A percentile compares a stretch with the other conserved stretches of the same genome.
Evolutionary conservation across 345 rosid genomes (phyloP).

Genomic region (Cardiospermum halicacabum): DNA sequence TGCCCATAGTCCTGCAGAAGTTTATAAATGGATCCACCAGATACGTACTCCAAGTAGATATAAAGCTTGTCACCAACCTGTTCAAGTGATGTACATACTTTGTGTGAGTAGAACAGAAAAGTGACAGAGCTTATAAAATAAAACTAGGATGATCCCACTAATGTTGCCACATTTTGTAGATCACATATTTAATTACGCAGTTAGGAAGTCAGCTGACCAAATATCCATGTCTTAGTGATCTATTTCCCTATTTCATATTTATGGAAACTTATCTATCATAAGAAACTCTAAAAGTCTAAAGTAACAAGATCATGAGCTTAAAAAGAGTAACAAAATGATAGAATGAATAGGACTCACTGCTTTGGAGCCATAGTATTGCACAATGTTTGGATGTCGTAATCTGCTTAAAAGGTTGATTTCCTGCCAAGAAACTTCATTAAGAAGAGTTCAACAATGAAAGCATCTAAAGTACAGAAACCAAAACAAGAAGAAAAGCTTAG

Average conservation of each 20-base stretch:
- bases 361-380: conserved; percentile 76
- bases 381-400: conserved; percentile 65
- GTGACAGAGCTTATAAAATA: conserved; percentile 2
- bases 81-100: conserved; percentile 10
- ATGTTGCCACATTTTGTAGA: neutral
- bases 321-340: neutral
- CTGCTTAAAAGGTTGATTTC: conserved; percentile 66
- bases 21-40: conserved; percentile 80
- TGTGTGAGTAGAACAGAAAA: conserved; percentile 1
- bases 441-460: neutral
- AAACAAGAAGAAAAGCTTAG: neutral
- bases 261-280: neutral
- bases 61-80: conserved; percentile 66
- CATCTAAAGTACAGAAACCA: too few relatives aligned
- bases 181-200: neutral
- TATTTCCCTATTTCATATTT: conserved; percentile 1
- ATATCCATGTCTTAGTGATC: neutral
- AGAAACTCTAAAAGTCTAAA: neutral
- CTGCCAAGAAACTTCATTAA: conserved; percentile 29
- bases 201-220: neutral
- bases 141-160: neutral
- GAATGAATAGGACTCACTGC: conserved; percentile 30
- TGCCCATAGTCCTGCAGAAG: conserved; percentile 75
- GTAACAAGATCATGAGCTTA: neutral
- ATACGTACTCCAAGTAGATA: conserved; percentile 72